Base-by-base conservation (phyloP, 495 filamentous ascomycete genomes). In the Talaromyces borbonicus region DNA sequence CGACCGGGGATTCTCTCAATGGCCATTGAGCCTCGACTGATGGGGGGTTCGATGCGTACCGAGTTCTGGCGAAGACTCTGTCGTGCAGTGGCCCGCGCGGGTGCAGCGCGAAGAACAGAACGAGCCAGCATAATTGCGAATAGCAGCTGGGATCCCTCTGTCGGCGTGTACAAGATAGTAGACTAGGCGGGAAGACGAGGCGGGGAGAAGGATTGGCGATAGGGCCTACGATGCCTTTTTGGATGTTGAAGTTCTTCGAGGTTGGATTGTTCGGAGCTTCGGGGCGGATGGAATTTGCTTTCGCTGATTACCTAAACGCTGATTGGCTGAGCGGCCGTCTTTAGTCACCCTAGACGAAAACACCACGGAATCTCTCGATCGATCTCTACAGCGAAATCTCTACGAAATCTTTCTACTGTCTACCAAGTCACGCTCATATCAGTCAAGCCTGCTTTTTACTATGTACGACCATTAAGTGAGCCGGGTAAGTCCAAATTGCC, bases 51-150 rank as follows among this genome's bases (percentile, higher is more conserved):
- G 48, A 6, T 50, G 54, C 66, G 55, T 73, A 77, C 73, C 59
- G 66, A 68, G 55, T 65, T 59, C 61, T 67, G 71, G 57, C 65
- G 65, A 56, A 74, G 56, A 48, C 66, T 61, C 58, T 69, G 65
- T 56, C 70, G 65, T 52, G 67, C 81, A 64, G 79, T 71, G 69
- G 80, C 84, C 70, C 84, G 70, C 56, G 79, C 72, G 75, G 87
- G 86, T 76, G 80, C 75, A 61, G 81, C 74, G 67, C 87, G 86
- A 73, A 89, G 69, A 62, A 75, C 77, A 63, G 86, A 84, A 71
- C 87, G 81, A 69, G 84, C 83, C 78, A 94, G 74, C 89, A 95
- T 95, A 30, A 39, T 38, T 49, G 60, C 58, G 80, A 68, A 59
- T 56, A 12, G 43, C 30, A 45, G 43, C 27, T 32, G 43, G 30